Base-by-base conservation (phyloP, 1,139 yeast genomes). In the Hyphopichia buzzinii region DNA sequence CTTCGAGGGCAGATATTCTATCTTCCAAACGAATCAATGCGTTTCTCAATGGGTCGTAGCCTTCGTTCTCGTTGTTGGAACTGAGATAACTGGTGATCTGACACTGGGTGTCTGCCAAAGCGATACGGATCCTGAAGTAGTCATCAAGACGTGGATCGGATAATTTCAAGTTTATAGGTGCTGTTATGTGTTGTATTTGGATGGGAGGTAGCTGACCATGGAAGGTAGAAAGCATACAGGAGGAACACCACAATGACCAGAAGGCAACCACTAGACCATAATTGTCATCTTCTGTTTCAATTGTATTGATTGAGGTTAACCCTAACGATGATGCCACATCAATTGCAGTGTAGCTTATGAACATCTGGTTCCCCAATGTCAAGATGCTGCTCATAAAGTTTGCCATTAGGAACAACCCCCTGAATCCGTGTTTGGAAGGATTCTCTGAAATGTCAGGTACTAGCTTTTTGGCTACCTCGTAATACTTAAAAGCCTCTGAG, bases 221-320 rank as follows among this genome's bases (percentile, higher is more conserved):
- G 12, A 27, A 17, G 4, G 21, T 13, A 14, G 30, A 17, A 15
- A 27, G 21, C 30, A 27, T 27, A 16, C 30, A 27, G 4, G 30
- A 27, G 12, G 30, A 27, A 17, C 30, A 27, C 30, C 30, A 27
- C 8, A 27, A 15, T 5, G 10, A 11, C 30, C 30, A 27, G 30
- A 27, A 27, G 10, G 17, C 16, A 15, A 14, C 14, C 4, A 17
- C 17, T 19, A 19, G 23, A 6, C 23, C 23, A 11, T 27, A 13
- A 11, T 15, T 17, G 12, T 27, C 30, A 11, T 17, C 30, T 10
- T 14, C 21, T 6, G 27, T 5, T 8, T 17, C 30, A 10, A 27
- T 5, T 4, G 17, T 13, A 11, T n/a, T 8, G 5, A 27, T 14
- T 6, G 23, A 19, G 21, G 12, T 17, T 10, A 27, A n/a, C 7